phyloP scores from a whole-genome alignment of 2,329 filamentous ascomycete genomes.

The Aspergillus ustus region DNA sequence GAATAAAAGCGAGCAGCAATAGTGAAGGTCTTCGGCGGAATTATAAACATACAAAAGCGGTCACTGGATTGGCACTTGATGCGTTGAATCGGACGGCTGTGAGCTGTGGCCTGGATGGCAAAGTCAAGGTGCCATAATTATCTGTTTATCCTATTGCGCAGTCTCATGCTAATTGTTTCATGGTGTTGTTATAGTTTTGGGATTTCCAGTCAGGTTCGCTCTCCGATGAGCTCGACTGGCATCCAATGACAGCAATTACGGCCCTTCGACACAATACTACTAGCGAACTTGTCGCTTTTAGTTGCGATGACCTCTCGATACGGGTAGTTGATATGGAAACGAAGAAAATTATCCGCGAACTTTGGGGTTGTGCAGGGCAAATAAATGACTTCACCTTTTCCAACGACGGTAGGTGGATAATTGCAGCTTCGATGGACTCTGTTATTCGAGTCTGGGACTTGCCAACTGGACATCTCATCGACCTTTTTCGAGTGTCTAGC shows the following conservation, averaged over 20 bases:
- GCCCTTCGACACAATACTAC: constrained; percentile 78
- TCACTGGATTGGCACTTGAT: constrained; percentile 88
- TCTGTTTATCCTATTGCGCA: not conserved
- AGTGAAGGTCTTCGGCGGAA: constrained; percentile 59
- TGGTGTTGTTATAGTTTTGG: constrained; percentile 69
- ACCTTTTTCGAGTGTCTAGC: constrained; percentile 79
- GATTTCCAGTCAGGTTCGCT: constrained; percentile 85
- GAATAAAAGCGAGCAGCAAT: constrained; percentile 41
- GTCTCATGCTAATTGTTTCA: not conserved
- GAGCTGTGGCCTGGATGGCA: constrained; percentile 87
- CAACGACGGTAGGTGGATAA: constrained; percentile 89
- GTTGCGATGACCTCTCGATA: constrained; percentile 86
- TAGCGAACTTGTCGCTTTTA: constrained; percentile 84
- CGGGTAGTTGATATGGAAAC: constrained; percentile 90
- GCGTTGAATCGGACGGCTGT: constrained; percentile 84
- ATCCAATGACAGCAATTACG: constrained; percentile 74
- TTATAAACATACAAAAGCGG: constrained; percentile 68
- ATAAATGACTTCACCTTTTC: constrained; percentile 89
- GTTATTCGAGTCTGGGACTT: constrained; percentile 91
- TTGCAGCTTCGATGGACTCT: constrained; percentile 81
- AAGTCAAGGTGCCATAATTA: constrained; percentile 66
- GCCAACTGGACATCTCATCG: constrained; percentile 92
- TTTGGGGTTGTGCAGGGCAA: constrained; percentile 76
- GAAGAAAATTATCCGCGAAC: constrained; percentile 86
- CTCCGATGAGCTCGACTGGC: constrained; percentile 81